Percentiles rank a stretch among this genome's conserved stretches.
phyloP scores from a whole-genome alignment of 1,139 yeast species.

The Spathaspora sp. region DNA sequence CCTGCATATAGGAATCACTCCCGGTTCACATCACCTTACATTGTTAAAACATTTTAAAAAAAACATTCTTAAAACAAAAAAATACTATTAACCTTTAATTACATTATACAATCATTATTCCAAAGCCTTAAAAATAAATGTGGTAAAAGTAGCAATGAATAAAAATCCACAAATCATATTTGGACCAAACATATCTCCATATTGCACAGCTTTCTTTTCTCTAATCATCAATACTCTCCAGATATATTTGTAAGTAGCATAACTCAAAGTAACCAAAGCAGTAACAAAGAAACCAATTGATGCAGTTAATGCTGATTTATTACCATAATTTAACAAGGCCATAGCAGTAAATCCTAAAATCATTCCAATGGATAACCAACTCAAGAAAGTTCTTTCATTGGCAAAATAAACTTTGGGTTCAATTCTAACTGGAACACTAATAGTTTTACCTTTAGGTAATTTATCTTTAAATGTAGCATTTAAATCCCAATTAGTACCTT shows the following conservation, averaged over 20 bases:
- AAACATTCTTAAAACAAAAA: not conserved
- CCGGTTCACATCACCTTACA: not conserved
- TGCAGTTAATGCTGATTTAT: conserved; percentile 69
- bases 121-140: conserved; percentile 58
- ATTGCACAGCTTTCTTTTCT: conserved; percentile 75
- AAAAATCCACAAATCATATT: conserved; percentile 74
- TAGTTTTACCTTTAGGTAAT: conserved; percentile 78
- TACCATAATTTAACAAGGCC: conserved; percentile 68
- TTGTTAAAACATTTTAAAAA: not conserved
- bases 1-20: too few relatives aligned
- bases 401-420: conserved; percentile 88
- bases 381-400: conserved; percentile 74
- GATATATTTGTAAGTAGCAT: conserved; percentile 73
- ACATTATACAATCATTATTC: conserved; percentile 21
- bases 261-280: conserved; percentile 69
- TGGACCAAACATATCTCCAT: conserved; percentile 89
- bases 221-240: conserved; percentile 86
- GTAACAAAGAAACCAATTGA: conserved; percentile 87
- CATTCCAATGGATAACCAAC: conserved; percentile 77
- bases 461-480: conserved; percentile 44
- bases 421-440: conserved; percentile 75
- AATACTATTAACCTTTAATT: not conserved
- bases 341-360: conserved; percentile 73
- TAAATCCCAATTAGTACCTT: conserved; percentile 76
- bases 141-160: conserved; percentile 68